Evolutionary conservation across 208 protist genomes (phyloP), one percentile per base, ranked within the genome.

Genomic region (Eutreptiella sp.): DNA sequence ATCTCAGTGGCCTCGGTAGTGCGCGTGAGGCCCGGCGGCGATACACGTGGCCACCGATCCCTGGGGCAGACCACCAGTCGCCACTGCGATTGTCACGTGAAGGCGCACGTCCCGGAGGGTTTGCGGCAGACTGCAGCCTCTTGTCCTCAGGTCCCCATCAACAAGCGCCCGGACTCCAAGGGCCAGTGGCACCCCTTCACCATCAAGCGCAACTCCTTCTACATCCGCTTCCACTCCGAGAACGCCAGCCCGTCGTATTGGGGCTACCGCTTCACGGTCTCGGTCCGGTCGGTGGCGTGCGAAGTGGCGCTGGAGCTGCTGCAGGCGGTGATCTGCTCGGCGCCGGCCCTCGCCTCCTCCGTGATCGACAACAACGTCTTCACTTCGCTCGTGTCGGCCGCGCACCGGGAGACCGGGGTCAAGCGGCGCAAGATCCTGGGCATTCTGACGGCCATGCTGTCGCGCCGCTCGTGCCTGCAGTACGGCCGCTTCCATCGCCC

Each of bases 121-220:
- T n/a, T n/a, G n/a, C n/a, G n/a, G n/a, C n/a, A n/a, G n/a, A n/a
- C n/a, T n/a, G n/a, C n/a, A n/a, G n/a, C n/a, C n/a, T n/a, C n/a
- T n/a, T n/a, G n/a, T n/a, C n/a, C n/a, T n/a, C n/a, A n/a, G n/a
- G n/a, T 65, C 33, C 47, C 81, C 5, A 27, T 89, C 28, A 76
- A 75, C 16, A 89, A 84, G 72, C 88, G 78, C 46, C 84, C 87
- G 2, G 84, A 93, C 53, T 58, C 59, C 28, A 79, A 87, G 57
- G 81, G 82, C 39, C 73, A 70, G 5, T 92, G 82, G 79, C 73
- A 72, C 21, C 74, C 73, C n/a, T 68, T 63, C 27, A 50, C 63
- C 16, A 63, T 87, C 31, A 57, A 46, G 39, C 50, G 23, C 16
- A n/a, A n/a, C n/a, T 7, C 50, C 23, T 57, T 57, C 50, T 11